Conservation (phyloP, 202 grass and related monocot species). For the Digitaria exilis region DNA sequence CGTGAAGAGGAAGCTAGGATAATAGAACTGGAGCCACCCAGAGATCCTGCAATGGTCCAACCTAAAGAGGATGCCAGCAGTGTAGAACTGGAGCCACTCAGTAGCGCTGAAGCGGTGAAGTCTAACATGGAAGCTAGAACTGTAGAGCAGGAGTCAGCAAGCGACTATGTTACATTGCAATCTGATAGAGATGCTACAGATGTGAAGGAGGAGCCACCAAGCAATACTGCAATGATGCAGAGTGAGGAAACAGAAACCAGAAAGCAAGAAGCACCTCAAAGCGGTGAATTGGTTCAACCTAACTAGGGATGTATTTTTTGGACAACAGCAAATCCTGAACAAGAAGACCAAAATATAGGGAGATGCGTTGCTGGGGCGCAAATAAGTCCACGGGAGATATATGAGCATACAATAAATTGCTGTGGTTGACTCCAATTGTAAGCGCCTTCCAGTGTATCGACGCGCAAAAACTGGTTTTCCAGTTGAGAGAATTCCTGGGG, state of each 20-base stretch:
- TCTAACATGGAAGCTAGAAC: background rate
- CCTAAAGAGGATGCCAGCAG: background rate
- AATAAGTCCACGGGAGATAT: background rate
- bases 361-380: slow-evolving; percentile 14
- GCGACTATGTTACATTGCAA: background rate
- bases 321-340: slow-evolving; percentile 7
- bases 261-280: slow-evolving; percentile 19
- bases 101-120: background rate
- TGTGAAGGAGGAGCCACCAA: slow-evolving; percentile 19
- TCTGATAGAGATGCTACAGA: background rate
- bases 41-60: background rate
- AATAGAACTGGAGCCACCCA: background rate
- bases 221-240: background rate
- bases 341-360: background rate
- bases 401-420: slow-evolving; percentile 13
- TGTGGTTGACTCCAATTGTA: slow-evolving; percentile 26
- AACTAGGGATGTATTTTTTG: background rate
- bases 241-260: background rate
- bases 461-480: background rate
- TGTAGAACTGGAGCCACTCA: background rate
- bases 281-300: slow-evolving; percentile 24
- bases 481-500: background rate
- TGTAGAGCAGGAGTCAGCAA: background rate
- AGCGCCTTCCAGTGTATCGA: background rate
- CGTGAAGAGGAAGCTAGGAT: slow-evolving; percentile 8